Evolutionary conservation across 208 protist species (phyloP).

Genomic region (Wallacemonas sp.): DNA sequence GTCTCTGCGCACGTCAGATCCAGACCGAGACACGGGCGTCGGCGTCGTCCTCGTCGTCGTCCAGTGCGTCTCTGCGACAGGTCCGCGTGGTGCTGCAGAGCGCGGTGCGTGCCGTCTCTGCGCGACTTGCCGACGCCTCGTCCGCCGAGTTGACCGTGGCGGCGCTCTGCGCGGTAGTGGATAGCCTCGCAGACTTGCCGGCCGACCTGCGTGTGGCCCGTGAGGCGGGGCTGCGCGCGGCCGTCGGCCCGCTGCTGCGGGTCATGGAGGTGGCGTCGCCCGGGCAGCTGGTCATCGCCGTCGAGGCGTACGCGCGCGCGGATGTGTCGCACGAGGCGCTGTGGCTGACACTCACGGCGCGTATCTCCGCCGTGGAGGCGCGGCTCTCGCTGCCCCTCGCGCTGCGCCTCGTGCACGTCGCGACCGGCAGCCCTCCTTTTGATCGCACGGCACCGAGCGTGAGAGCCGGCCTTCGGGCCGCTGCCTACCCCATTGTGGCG

Average conservation of each 20-base stretch:
- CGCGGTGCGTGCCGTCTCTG: too few relatives aligned
- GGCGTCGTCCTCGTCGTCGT: not conserved
- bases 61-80: not conserved
- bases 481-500: constrained; percentile 69
- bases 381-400: constrained; percentile 64
- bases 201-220: constrained; percentile 13
- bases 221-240: constrained; percentile 52
- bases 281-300: constrained; percentile 57
- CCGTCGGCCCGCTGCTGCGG: constrained; percentile 68
- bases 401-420: constrained; percentile 66
- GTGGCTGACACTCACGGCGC: constrained; percentile 70
- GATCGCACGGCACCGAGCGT: constrained; percentile 32
- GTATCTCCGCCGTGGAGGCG: constrained; percentile 58
- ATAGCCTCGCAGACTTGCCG: not conserved
- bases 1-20: not conserved
- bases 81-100: too few relatives aligned
- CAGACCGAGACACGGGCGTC: not conserved
- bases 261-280: constrained; percentile 38
- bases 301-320: constrained; percentile 73
- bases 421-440: constrained; percentile 33
- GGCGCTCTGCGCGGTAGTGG: constrained; percentile 2
- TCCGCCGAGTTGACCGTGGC: not conserved
- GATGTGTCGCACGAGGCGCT: constrained; percentile 67
- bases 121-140: not conserved
- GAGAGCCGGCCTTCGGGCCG: constrained; percentile 65